These are phyloP conservation scores for Peniophora sp. DNA, from an alignment of 1,284 basidiomycete genomes.

Conservation along the genomic window DNA sequence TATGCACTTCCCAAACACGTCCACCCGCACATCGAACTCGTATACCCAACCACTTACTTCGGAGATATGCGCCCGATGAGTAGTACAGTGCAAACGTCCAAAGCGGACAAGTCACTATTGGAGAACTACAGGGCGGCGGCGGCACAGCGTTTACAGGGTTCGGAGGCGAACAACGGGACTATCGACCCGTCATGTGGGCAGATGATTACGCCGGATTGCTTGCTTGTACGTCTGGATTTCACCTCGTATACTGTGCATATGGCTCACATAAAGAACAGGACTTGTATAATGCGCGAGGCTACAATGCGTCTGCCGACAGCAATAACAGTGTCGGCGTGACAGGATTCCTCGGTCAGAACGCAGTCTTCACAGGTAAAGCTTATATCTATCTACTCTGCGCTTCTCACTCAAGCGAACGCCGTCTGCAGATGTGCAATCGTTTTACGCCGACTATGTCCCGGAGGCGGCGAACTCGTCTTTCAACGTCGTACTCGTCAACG, in stretches of 20 bases:
- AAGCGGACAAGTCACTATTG: neutral
- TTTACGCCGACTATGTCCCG: constrained; percentile 23
- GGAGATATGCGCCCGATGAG: constrained; percentile 37
- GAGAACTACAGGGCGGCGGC: too few relatives aligned
- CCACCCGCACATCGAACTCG: constrained; percentile 57
- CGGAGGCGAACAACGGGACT: constrained; percentile 11
- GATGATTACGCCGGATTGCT: constrained; percentile 23
- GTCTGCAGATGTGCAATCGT: constrained; percentile 27
- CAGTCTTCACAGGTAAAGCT: constrained; percentile 36
- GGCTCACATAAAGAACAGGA: constrained; percentile 18
- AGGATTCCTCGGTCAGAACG: constrained; percentile 46
- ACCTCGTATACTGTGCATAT: neutral
- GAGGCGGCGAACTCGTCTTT: constrained; percentile 30
- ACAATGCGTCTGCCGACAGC: constrained; percentile 26
- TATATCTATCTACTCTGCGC: neutral
- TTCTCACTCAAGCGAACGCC: neutral
- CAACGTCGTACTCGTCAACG: constrained; percentile 31
- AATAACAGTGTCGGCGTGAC: constrained; percentile 49
- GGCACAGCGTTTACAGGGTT: constrained; percentile 9
- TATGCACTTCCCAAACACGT: constrained; percentile 62
- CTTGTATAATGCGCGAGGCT: constrained; percentile 43
- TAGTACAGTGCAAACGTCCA: constrained; percentile 34
- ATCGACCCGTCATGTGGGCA: constrained; percentile 36
- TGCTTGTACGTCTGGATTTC: constrained; percentile 19
- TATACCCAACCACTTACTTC: constrained; percentile 74